Evolutionary conservation across 768 basidiomycete genomes (phyloP).

Genomic region (Boletus subparvulus): DNA sequence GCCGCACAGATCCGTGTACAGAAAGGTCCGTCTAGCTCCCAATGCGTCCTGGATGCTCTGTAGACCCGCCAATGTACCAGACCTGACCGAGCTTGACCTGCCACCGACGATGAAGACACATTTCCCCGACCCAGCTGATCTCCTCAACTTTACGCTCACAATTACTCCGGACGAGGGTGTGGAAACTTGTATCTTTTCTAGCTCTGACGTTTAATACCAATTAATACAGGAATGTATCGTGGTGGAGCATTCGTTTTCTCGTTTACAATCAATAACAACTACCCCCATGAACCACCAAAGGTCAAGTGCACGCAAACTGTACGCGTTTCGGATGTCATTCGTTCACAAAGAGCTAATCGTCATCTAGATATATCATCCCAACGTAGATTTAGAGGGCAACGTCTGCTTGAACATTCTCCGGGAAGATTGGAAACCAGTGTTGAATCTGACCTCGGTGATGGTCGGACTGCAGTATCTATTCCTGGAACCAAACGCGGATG

Average conservation of each 20-base stretch:
- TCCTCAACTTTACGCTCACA: slow-evolving; percentile 93
- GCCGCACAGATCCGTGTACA: slow-evolving; percentile 99
- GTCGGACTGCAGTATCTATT: slow-evolving; percentile 98
- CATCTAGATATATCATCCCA: slow-evolving; percentile 94
- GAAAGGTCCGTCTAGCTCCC: slow-evolving; percentile 64
- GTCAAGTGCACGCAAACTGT: slow-evolving; percentile 97
- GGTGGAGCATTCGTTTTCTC: slow-evolving; percentile 92
- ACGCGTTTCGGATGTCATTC: slow-evolving; percentile 27
- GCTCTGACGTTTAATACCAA: slow-evolving; percentile 2
- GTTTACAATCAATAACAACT: slow-evolving; percentile 95
- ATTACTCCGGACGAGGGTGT: slow-evolving; percentile 96
- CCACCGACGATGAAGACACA: slow-evolving; percentile 94
- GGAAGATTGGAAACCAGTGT: slow-evolving; percentile 99
- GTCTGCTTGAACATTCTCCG: slow-evolving; percentile 98
- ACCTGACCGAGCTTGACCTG: slow-evolving; percentile 94
- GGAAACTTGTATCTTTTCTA: slow-evolving; percentile 14
- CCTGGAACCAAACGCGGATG: slow-evolving; percentile 97
- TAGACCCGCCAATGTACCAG: slow-evolving; percentile 40
- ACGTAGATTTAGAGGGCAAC: slow-evolving; percentile 96
- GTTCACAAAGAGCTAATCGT: slow-evolving; percentile 3
- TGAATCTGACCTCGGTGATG: slow-evolving; percentile 98
- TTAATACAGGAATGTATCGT: slow-evolving; percentile 88
- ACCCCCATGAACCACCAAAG: slow-evolving; percentile 99
- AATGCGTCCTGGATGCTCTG: not conserved
- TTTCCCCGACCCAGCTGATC: slow-evolving; percentile 90